These are phyloP conservation scores for Neoscytalidium dimidiatum DNA, from an alignment of 2,329 filamentous ascomycete genomes.

Conservation along the genomic window DNA sequence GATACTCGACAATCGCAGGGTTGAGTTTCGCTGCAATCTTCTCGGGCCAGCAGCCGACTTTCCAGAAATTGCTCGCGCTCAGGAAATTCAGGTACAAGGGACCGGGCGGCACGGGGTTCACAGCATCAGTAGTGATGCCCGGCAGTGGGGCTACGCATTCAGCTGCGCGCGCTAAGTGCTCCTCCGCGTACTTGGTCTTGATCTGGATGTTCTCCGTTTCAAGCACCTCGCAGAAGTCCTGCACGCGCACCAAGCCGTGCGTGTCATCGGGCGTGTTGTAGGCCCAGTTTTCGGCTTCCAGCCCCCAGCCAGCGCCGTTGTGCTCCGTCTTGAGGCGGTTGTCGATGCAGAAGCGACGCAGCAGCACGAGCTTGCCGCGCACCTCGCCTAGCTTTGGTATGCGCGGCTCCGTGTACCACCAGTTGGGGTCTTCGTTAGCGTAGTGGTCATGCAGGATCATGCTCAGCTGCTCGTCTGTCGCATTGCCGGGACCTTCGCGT, in stretches of 20 bases:
- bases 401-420: slow-evolving; percentile 77
- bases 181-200: slow-evolving; percentile 74
- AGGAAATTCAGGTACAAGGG: slow-evolving; percentile 91
- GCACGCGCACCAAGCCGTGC: slow-evolving; percentile 76
- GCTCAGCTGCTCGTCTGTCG: slow-evolving; percentile 77
- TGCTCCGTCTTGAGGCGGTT: slow-evolving; percentile 51
- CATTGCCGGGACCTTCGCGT: slow-evolving; percentile 81
- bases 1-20: slow-evolving; percentile 65
- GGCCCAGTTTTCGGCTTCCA: slow-evolving; percentile 71
- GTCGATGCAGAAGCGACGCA: slow-evolving; percentile 76
- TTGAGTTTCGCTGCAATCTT: slow-evolving; percentile 86
- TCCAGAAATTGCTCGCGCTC: slow-evolving; percentile 92
- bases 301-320: slow-evolving; percentile 56
- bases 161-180: slow-evolving; percentile 73
- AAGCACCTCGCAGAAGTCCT: slow-evolving; percentile 91
- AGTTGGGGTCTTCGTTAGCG: slow-evolving; percentile 53
- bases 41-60: slow-evolving; percentile 88
- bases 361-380: slow-evolving; percentile 79
- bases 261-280: slow-evolving; percentile 82
- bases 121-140: slow-evolving; percentile 40
- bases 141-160: slow-evolving; percentile 38
- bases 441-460: slow-evolving; percentile 75
- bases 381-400: slow-evolving; percentile 78
- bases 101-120: slow-evolving; percentile 46
- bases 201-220: slow-evolving; percentile 73